Percentiles rank a stretch among this genome's conserved stretches.
phyloP scores from a whole-genome alignment of 179 eudicot genomes.

The Amaranthus tricolor region DNA sequence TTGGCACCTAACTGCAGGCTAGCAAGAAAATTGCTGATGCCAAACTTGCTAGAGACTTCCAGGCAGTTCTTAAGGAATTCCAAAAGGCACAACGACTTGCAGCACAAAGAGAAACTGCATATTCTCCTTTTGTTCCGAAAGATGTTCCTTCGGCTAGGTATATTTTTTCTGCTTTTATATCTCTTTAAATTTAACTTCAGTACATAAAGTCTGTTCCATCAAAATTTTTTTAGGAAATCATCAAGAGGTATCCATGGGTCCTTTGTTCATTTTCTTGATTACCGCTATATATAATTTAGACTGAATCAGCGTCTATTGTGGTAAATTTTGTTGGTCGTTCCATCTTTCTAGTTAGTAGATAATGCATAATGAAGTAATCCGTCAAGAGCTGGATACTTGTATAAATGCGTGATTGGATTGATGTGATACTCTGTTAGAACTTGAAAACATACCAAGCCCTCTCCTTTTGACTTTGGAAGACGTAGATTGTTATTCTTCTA shows the following conservation, averaged over 20 bases:
- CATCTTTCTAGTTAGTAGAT: background rate
- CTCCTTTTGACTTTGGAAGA: too few relatives aligned
- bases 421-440: background rate
- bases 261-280: background rate
- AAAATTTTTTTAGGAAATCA: background rate
- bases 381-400: background rate
- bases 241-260: background rate
- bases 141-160: slow-evolving; percentile 22
- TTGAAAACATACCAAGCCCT: background rate
- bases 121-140: slow-evolving; percentile 58
- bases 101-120: slow-evolving; percentile 74
- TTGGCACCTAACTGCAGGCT: slow-evolving; percentile 44
- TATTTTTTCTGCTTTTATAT: background rate
- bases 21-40: slow-evolving; percentile 76
- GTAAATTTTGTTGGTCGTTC: background rate
- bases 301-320: background rate
- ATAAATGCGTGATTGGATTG: background rate
- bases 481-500: too few relatives aligned
- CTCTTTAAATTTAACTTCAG: background rate
- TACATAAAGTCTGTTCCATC: background rate
- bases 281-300: background rate
- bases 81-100: slow-evolving; percentile 79
- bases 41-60: slow-evolving; percentile 78
- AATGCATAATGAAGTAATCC: background rate
- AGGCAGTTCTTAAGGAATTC: slow-evolving; percentile 66